phyloP scores from a whole-genome alignment of 169 alveolate genomes.

The Eimeria praecox region DNA sequence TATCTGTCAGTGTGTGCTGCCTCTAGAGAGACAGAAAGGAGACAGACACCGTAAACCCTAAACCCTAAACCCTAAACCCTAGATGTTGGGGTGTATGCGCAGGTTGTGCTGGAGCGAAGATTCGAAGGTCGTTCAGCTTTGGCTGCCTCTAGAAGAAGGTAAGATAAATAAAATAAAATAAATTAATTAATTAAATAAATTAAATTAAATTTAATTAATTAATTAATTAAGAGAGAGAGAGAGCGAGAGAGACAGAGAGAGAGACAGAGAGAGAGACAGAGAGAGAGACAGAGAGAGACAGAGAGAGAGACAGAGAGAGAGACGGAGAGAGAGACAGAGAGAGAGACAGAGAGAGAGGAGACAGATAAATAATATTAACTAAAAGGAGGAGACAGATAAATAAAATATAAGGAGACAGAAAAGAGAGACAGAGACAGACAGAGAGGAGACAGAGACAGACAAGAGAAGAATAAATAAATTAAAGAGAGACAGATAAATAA shows the following conservation, averaged over 20 bases:
- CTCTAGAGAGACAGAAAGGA: not conserved
- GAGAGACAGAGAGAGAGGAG: too few relatives aligned
- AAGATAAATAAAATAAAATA: not conserved
- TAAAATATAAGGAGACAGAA: too few relatives aligned
- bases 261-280: not conserved
- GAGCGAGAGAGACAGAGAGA: too few relatives aligned
- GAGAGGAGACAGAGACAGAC: not conserved
- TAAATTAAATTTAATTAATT: too few relatives aligned
- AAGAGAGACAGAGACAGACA: not conserved
- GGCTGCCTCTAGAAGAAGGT: not conserved
- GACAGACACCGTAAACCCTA: not conserved
- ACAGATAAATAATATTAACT: not conserved
- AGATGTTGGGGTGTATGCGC: not conserved
- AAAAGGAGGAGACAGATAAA: too few relatives aligned
- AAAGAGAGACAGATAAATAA: too few relatives aligned
- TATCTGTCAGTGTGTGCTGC: not conserved
- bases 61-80: constrained; percentile 3
- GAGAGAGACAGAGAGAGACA: constrained; percentile 12
- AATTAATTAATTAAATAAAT: too few relatives aligned
- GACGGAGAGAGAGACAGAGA: constrained; percentile 3
- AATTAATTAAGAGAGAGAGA: not conserved
- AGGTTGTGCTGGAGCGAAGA: not conserved
- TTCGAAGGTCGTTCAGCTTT: not conserved
- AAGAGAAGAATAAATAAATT: not conserved
- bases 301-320: not conserved